These are phyloP conservation scores for Corallochytrium limacisporum DNA, from an alignment of 78 protist species.

Conservation along the genomic window DNA sequence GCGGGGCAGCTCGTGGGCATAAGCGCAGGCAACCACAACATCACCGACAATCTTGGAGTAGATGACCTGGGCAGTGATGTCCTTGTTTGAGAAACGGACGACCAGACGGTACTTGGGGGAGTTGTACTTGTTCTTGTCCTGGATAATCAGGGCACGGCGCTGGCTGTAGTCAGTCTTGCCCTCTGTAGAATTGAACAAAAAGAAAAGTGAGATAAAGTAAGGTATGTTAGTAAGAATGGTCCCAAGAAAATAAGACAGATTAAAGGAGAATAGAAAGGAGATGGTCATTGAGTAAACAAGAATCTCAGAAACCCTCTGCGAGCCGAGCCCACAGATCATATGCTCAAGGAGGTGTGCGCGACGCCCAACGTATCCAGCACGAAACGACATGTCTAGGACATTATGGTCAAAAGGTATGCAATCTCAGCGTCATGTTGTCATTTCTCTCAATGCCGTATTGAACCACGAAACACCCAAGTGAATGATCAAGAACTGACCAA, in stretches of 20 bases:
- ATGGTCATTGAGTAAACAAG: neutral
- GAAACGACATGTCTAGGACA: too few relatives aligned
- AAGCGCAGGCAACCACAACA: conserved; percentile 72
- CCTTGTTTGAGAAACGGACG: conserved; percentile 88
- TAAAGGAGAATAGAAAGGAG: neutral
- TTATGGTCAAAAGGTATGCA: too few relatives aligned
- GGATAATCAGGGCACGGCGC: conserved; percentile 73
- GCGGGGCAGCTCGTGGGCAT: conserved; percentile 80
- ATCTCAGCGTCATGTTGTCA: too few relatives aligned
- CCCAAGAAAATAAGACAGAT: neutral
- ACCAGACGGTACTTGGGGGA: conserved; percentile 94
- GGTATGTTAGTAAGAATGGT: neutral
- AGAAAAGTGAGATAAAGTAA: neutral
- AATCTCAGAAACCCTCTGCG: too few relatives aligned
- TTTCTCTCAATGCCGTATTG: too few relatives aligned
- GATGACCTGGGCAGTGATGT: conserved; percentile 84
- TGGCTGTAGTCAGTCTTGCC: conserved; percentile 97
- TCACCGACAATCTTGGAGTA: conserved; percentile 83
- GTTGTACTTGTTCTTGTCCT: conserved; percentile 92
- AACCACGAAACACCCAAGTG: too few relatives aligned
- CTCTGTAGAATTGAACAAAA: conserved; percentile 14
- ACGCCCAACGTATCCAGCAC: too few relatives aligned
- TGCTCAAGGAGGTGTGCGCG: too few relatives aligned
- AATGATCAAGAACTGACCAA: too few relatives aligned
- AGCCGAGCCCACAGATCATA: too few relatives aligned